A percentile compares a stretch with the other conserved stretches of the same genome.
phyloP scores from a whole-genome alignment of 805 yeast species.

The Wickerhamomyces canadensis region DNA sequence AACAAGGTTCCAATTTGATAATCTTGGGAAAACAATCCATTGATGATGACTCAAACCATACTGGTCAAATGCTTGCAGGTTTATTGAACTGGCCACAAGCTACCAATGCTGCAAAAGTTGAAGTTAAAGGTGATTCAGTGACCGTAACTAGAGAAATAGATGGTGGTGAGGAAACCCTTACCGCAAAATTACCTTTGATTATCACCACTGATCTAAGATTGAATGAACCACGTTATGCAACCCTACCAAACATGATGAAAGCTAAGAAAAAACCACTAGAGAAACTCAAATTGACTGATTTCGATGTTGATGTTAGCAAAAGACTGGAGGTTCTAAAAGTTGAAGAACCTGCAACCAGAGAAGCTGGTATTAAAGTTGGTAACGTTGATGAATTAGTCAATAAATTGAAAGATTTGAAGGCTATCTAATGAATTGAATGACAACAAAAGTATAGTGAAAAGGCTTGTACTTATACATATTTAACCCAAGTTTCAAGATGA shows the following conservation, averaged over 20 bases:
- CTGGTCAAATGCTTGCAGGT: slow-evolving; percentile 96
- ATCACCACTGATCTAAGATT: slow-evolving; percentile 91
- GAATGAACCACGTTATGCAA: slow-evolving; percentile 94
- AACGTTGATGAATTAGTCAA: slow-evolving; percentile 76
- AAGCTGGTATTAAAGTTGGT: slow-evolving; percentile 75
- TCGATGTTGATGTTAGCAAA: slow-evolving; percentile 58
- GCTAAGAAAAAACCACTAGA: slow-evolving; percentile 95
- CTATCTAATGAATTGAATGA: slow-evolving; percentile 17
- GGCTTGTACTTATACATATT: too few relatives aligned
- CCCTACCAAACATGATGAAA: slow-evolving; percentile 95
- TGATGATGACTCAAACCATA: slow-evolving; percentile 91
- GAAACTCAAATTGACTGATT: slow-evolving; percentile 55
- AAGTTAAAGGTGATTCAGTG: slow-evolving; percentile 47
- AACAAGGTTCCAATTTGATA: slow-evolving; percentile 69
- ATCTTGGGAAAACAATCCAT: slow-evolving; percentile 95
- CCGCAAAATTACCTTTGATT: slow-evolving; percentile 74
- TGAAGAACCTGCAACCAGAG: slow-evolving; percentile 79
- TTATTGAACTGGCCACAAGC: slow-evolving; percentile 95
- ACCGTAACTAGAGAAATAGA: slow-evolving; percentile 89
- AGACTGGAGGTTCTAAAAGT: slow-evolving; percentile 68
- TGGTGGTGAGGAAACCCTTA: slow-evolving; percentile 85
- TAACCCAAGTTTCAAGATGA: too few relatives aligned
- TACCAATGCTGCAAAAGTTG: slow-evolving; percentile 87
- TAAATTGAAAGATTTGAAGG: slow-evolving; percentile 60
- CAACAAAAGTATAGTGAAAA: background rate